phyloP scores from a whole-genome alignment of 768 basidiomycete species.

The Boletellus ananas region DNA sequence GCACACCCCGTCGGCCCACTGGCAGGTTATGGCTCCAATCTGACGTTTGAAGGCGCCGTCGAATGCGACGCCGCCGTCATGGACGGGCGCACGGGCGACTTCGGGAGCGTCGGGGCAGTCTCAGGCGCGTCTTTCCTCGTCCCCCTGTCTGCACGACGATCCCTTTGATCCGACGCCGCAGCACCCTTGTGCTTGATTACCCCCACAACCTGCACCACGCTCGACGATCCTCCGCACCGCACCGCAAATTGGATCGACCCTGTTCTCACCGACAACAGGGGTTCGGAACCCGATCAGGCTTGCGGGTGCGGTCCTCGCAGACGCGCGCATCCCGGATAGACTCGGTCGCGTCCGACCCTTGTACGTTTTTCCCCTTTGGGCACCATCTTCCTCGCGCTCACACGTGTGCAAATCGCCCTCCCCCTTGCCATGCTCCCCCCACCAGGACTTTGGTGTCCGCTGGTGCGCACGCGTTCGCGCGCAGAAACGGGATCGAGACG shows the following conservation, averaged over 20 bases:
- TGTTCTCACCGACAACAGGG: conserved; percentile 36
- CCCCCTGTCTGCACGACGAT: neutral
- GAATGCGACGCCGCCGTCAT: conserved; percentile 84
- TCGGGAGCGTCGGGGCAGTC: conserved; percentile 73
- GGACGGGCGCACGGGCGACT: conserved; percentile 45
- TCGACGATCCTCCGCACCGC: too few species aligned
- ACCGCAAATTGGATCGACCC: neutral
- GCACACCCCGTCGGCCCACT: neutral
- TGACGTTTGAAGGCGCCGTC: conserved; percentile 68
- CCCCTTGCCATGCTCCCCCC: too few species aligned
- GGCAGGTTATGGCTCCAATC: conserved; percentile 71
- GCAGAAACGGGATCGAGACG: conserved; percentile 23
- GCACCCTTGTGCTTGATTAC: too few species aligned
- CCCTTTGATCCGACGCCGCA: neutral
- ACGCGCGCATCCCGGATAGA: conserved; percentile 43
- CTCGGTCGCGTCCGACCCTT: conserved; percentile 70
- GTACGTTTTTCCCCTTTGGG: conserved; percentile 35
- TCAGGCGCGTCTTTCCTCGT: conserved; percentile 43
- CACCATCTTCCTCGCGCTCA: neutral
- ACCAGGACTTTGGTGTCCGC: conserved; percentile 55
- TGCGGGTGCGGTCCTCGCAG: conserved; percentile 54
- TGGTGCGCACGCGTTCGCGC: conserved; percentile 61
- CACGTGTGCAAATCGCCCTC: too few species aligned
- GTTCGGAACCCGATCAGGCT: conserved; percentile 66
- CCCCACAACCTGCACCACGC: too few species aligned